These are phyloP conservation scores for Solanum habrochaites DNA, from an alignment of 257 asterid genomes.

Conservation along the genomic window DNA sequence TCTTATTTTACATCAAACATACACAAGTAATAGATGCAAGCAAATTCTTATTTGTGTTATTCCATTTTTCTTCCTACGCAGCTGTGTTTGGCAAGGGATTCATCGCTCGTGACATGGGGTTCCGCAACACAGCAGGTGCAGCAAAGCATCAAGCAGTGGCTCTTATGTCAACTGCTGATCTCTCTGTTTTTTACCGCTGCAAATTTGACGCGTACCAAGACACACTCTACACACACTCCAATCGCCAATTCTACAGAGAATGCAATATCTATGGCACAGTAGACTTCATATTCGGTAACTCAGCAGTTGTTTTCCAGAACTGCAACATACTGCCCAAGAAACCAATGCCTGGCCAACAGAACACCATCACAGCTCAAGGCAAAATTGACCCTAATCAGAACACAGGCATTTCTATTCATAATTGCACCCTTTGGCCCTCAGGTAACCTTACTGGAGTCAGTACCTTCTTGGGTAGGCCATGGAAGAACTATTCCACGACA, in stretches of 20 bases:
- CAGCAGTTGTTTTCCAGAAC: slow-evolving; percentile 12
- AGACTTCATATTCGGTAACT: slow-evolving; percentile 14
- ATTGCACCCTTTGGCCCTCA: slow-evolving; percentile 8
- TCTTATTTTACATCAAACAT: background rate
- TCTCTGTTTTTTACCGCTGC: slow-evolving; percentile 7
- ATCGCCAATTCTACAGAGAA: slow-evolving; percentile 13
- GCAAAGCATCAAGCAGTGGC: slow-evolving; percentile 15
- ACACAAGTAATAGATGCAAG: background rate
- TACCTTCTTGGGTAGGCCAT: slow-evolving; percentile 26
- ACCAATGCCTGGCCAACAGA: slow-evolving; percentile 9
- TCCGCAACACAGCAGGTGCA: slow-evolving; percentile 14
- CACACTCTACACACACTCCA: slow-evolving; percentile 7
- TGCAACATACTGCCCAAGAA: slow-evolving; percentile 3
- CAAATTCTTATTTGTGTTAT: background rate
- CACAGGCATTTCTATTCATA: slow-evolving; percentile 17
- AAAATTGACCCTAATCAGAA: slow-evolving; percentile 13
- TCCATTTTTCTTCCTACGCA: background rate
- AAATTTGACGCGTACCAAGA: slow-evolving; percentile 9
- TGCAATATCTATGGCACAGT: slow-evolving; percentile 13
- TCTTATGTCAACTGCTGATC: slow-evolving; percentile 5
- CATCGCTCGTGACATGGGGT: slow-evolving; percentile 11
- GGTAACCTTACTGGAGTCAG: slow-evolving; percentile 1
- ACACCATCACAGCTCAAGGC: slow-evolving; percentile 15
- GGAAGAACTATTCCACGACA: slow-evolving; percentile 24
- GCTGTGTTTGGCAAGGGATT: slow-evolving; percentile 16